Conservation (phyloP, 1,139 yeast species). For the Candida sojae region DNA sequence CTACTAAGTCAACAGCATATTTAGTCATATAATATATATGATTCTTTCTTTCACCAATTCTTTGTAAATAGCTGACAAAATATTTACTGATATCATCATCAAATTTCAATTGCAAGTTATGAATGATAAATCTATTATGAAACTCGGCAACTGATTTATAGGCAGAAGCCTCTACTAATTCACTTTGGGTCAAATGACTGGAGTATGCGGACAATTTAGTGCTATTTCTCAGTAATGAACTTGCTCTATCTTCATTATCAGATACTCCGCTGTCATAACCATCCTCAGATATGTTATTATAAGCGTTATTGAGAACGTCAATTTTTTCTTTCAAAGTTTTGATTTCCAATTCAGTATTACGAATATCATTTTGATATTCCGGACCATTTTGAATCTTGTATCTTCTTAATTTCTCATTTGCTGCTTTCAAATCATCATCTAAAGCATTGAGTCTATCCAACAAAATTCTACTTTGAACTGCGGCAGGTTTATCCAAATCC, state of each 20-base stretch:
- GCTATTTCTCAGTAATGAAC: constrained; percentile 9
- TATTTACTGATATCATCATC: constrained; percentile 65
- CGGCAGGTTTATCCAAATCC: constrained; percentile 56
- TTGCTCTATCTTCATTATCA: constrained; percentile 14
- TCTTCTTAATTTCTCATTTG: constrained; percentile 29
- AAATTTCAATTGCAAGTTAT: constrained; percentile 80
- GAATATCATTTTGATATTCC: constrained; percentile 25
- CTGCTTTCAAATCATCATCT: constrained; percentile 42
- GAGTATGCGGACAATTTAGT: constrained; percentile 28
- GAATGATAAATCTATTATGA: constrained; percentile 78
- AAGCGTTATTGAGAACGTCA: constrained; percentile 24
- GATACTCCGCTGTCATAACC: constrained; percentile 3
- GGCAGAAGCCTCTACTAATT: constrained; percentile 19
- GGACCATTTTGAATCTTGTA: constrained; percentile 16
- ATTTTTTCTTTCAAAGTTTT: constrained; percentile 31
- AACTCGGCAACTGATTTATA: constrained; percentile 35
- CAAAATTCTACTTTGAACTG: constrained; percentile 49
- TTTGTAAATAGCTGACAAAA: constrained; percentile 62
- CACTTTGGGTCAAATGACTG: constrained; percentile 25
- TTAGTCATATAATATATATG: constrained; percentile 65
- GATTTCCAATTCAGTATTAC: constrained; percentile 21
- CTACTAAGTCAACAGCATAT: constrained; percentile 69
- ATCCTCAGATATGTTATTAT: constrained; percentile 19
- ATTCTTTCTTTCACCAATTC: constrained; percentile 57
- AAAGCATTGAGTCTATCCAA: constrained; percentile 41